phyloP scores from a whole-genome alignment of 176 grass and related monocot genomes.

The Bonia amplexicaulis region DNA sequence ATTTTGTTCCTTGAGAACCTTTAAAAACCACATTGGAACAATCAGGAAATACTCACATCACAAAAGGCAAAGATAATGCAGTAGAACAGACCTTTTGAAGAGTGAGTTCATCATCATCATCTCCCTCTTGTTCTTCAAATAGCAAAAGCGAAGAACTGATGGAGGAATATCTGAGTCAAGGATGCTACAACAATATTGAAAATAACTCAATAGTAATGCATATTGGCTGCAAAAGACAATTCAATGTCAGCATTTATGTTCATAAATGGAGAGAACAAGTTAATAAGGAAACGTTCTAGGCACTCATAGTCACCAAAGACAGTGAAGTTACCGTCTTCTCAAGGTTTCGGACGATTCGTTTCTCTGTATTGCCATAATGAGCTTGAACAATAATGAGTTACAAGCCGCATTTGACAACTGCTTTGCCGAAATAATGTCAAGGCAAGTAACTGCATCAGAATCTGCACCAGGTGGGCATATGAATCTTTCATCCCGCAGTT shows the following conservation, averaged over 20 bases:
- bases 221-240: conserved; percentile 71
- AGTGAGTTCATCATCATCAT: conserved; percentile 80
- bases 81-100: conserved; percentile 70
- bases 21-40: conserved; percentile 2
- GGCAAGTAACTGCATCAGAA: conserved; percentile 77
- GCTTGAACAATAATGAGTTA: conserved; percentile 85
- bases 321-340: conserved; percentile 74
- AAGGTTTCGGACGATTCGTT: conserved; percentile 91
- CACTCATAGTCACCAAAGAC: conserved; percentile 5
- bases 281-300: neutral
- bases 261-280: neutral
- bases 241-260: conserved; percentile 16
- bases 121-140: conserved; percentile 76
- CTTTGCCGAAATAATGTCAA: conserved; percentile 80
- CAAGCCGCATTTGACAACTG: conserved; percentile 83
- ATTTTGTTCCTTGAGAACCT: conserved; percentile 86
- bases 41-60: conserved; percentile 12
- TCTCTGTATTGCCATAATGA: conserved; percentile 74
- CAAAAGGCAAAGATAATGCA: neutral
- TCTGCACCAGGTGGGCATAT: conserved; percentile 63
- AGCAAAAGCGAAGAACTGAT: conserved; percentile 74
- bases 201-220: conserved; percentile 91
- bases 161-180: conserved; percentile 80
- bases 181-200: conserved; percentile 88
- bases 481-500: conserved; percentile 94